Evolutionary conservation across 768 basidiomycete species (phyloP), one percentile per base, ranked within the genome.

Genomic region (Collybia mongolica): DNA sequence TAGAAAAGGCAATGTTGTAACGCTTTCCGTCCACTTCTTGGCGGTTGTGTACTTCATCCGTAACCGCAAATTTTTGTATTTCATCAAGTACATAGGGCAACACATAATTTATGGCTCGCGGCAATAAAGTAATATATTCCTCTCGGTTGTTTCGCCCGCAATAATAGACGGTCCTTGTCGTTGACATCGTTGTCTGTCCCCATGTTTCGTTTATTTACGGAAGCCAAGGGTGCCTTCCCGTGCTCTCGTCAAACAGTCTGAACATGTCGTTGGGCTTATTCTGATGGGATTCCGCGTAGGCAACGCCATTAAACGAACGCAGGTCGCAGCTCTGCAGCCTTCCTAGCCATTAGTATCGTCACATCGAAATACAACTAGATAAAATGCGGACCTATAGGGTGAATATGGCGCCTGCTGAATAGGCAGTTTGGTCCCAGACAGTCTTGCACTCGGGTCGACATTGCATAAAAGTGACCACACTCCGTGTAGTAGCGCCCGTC

Each of bases 271-370:
- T 26, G 80, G 79, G 64, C 82, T 84, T 55, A 88, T 75, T 53
- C 87, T 74, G 54, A 88, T 88, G 20, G 87, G 85, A 60, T 89
- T 89, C 58, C 72, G 79, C 40, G 81, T 79, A 23, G 87, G 87
- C 40, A 76, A 67, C 22, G 75, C 71, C 88, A 90, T 90, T 64
- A 86, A 62, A 41, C 84, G 79, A 45, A 72, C 69, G 61, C 88
- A 89, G 36, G 62, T 65, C 18, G 72, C 60, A 23, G 81, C 81
- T 60, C 69, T 77, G 64, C 86, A 88, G 49, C 71, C 81, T 82
- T 39, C 22, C 51, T 39, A 29, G 24, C 24, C 48, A 41, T 36
- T 12, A n/a, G 18, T 50, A 7, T 32, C 32, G 32, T 32, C 32
- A 12, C 3, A 5, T 14, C 32, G 11, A 32, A 6, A 12, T 32